A percentile compares a stretch with the other conserved stretches of the same genome.
These are phyloP conservation scores for Niveomyces coronatus DNA, from an alignment of 2,329 filamentous ascomycete genomes.

Conservation along the genomic window DNA sequence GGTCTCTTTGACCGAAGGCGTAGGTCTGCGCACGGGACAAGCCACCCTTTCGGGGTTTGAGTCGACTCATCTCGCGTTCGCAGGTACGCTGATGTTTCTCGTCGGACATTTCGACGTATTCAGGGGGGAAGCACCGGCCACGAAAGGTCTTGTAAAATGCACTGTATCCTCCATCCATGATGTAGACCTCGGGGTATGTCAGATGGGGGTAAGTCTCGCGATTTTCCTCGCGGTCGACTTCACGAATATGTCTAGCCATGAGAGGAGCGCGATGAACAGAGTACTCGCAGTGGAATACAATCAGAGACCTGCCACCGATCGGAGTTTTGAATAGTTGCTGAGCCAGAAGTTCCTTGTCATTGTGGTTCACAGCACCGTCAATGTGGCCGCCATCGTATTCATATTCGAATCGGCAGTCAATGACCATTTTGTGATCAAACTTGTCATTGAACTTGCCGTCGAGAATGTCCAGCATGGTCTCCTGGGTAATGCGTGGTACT, in stretches of 20 bases:
- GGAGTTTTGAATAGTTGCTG: constrained; percentile 63
- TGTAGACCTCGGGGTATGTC: constrained; percentile 95
- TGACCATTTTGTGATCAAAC: constrained; percentile 74
- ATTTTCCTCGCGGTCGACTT: constrained; percentile 78
- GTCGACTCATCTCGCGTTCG: constrained; percentile 86
- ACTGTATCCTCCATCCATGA: constrained; percentile 92
- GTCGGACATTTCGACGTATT: constrained; percentile 93
- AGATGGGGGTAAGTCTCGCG: constrained; percentile 76
- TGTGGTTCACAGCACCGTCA: constrained; percentile 86
- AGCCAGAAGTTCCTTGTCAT: constrained; percentile 84
- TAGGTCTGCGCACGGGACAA: constrained; percentile 85
- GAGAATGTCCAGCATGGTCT: constrained; percentile 76
- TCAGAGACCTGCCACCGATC: constrained; percentile 60
- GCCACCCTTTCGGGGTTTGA: constrained; percentile 84
- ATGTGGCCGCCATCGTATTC: constrained; percentile 97
- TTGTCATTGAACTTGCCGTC: constrained; percentile 69
- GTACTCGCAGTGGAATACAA: constrained; percentile 98
- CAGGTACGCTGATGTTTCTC: constrained; percentile 87
- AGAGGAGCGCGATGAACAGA: constrained; percentile 91
- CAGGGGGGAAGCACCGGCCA: constrained; percentile 78
- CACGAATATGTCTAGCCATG: constrained; percentile 89
- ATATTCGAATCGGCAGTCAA: constrained; percentile 98
- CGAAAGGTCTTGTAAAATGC: constrained; percentile 77
- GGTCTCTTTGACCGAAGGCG: constrained; percentile 71
- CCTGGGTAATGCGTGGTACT: constrained; percentile 75